phyloP scores from a whole-genome alignment of 2,329 filamentous ascomycete species.

The Ustulina deusta region DNA sequence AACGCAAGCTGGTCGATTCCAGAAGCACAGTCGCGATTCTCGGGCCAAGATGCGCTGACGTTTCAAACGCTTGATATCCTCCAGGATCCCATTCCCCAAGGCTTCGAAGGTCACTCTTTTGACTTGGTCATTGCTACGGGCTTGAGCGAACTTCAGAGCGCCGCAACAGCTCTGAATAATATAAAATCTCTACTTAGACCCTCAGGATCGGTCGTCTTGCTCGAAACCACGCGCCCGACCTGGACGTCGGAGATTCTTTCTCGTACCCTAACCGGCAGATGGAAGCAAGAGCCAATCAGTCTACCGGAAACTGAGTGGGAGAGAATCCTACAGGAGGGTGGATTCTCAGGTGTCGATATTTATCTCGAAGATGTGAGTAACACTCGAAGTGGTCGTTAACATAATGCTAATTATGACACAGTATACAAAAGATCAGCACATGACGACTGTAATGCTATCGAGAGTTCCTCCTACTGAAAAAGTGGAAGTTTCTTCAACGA shows the following conservation, averaged over 20 bases:
- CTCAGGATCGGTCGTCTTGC: slow-evolving; percentile 17
- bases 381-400: neutral
- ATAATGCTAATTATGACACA: neutral
- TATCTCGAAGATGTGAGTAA: slow-evolving; percentile 22
- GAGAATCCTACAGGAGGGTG: slow-evolving; percentile 12
- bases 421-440: slow-evolving; percentile 15
- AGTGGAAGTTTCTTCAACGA: neutral
- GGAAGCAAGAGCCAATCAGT: slow-evolving; percentile 10
- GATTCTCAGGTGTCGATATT: slow-evolving; percentile 26
- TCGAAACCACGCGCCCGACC: slow-evolving; percentile 19
- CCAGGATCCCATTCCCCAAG: slow-evolving; percentile 2
- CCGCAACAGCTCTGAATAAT: slow-evolving; percentile 5
- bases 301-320: slow-evolving; percentile 14
- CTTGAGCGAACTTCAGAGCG: slow-evolving; percentile 5
- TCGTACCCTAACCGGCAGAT: slow-evolving; percentile 22
- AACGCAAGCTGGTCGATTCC: slow-evolving; percentile 6
- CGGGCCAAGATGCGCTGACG: neutral
- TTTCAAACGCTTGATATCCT: slow-evolving; percentile 3
- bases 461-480: neutral
- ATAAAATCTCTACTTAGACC: slow-evolving; percentile 23
- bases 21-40: slow-evolving; percentile 28
- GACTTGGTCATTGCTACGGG: slow-evolving; percentile 23
- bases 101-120: slow-evolving; percentile 12
- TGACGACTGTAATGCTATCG: slow-evolving; percentile 19
- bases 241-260: slow-evolving; percentile 17